Percentiles rank a stretch among this genome's conserved stretches.
Evolutionary conservation across 148 eudicot species (phyloP).

Genomic region (Spergularia marina): DNA sequence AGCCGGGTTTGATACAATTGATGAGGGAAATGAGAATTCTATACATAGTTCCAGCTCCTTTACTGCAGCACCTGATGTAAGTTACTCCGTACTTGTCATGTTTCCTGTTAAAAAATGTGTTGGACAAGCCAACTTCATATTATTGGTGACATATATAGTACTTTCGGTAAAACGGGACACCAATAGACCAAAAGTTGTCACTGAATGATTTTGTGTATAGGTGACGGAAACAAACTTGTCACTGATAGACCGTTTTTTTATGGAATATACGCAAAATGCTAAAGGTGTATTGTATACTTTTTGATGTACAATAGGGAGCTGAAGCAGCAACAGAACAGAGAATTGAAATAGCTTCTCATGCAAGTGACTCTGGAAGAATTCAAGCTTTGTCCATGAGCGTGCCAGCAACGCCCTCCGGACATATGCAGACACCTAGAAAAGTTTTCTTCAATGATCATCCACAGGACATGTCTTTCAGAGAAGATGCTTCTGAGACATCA

Average conservation of each 20-base stretch:
- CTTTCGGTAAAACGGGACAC: too few species aligned
- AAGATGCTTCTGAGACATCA: conserved; percentile 17
- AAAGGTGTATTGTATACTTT: not conserved
- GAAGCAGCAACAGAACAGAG: conserved; percentile 20
- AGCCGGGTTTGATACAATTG: conserved; percentile 50
- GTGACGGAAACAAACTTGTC: too few species aligned
- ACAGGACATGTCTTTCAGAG: conserved; percentile 13
- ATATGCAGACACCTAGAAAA: conserved; percentile 32
- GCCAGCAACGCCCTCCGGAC: conserved; percentile 61
- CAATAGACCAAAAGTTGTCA: too few species aligned
- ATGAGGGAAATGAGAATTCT: conserved; percentile 23
- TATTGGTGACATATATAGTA: too few species aligned
- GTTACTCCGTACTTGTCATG: not conserved
- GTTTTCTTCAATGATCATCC: conserved; percentile 42
- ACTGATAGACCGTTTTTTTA: too few species aligned
- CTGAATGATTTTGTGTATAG: too few species aligned
- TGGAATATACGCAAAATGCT: too few species aligned
- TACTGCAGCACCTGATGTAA: not conserved
- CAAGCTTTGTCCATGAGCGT: conserved; percentile 62
- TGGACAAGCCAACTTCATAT: too few species aligned
- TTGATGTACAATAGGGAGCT: conserved; percentile 33
- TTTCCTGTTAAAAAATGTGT: too few species aligned
- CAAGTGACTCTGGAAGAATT: conserved; percentile 21
- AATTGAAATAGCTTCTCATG: not conserved
- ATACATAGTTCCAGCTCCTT: too few species aligned